Percentiles rank a stretch among this genome's conserved stretches.
Conservation (phyloP, 2,329 filamentous ascomycete genomes). For the Cadophora malorum region DNA sequence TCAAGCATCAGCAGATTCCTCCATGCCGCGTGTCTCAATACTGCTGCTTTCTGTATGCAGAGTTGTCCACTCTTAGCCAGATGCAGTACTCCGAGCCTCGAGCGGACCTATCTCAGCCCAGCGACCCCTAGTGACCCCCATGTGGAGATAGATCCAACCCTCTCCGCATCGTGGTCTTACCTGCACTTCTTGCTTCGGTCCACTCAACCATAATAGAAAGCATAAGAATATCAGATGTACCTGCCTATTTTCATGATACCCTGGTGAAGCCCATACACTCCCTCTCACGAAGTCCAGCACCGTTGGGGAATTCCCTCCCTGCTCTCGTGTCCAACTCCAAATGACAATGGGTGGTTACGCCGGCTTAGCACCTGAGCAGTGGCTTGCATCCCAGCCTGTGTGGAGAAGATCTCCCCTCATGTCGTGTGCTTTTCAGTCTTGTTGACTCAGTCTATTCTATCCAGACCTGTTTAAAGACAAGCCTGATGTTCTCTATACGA, state of each 20-base stretch:
- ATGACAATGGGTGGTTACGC: conserved; percentile 9
- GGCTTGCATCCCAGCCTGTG: conserved; percentile 8
- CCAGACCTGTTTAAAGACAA: conserved; percentile 1
- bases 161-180: neutral
- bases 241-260: neutral
- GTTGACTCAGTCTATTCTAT: conserved; percentile 6
- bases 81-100: conserved; percentile 3
- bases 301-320: conserved; percentile 2
- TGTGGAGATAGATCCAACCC: conserved; percentile 5
- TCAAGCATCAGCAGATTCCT: conserved; percentile 30
- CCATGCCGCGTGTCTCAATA: conserved; percentile 30
- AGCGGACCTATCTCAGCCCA: conserved; percentile 10
- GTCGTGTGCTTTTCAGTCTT: conserved; percentile 13
- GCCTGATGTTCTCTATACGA: neutral
- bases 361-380: conserved; percentile 7
- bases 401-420: conserved; percentile 20
- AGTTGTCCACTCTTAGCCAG: neutral
- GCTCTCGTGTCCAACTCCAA: neutral
- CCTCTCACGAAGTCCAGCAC: neutral
- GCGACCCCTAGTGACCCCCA: conserved; percentile 7
- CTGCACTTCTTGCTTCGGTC: conserved; percentile 2
- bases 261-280: neutral
- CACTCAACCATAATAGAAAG: neutral
- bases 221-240: neutral
- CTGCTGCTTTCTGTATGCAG: conserved; percentile 10